Conservation (phyloP, 1,139 yeast species). For the Nadsonia commutata region DNA sequence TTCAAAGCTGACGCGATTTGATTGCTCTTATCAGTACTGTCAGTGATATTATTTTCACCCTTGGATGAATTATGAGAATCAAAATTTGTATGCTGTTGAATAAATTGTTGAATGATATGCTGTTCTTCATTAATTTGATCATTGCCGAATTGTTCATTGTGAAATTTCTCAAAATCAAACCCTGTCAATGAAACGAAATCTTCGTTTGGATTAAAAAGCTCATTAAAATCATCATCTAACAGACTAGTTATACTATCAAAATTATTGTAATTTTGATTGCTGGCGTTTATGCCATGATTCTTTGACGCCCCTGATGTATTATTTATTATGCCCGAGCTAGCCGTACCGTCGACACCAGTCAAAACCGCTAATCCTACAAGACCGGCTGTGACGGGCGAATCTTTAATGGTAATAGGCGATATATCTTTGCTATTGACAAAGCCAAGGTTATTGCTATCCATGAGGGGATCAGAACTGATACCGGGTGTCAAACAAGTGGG, state of each 20-base stretch:
- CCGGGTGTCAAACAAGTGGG: neutral
- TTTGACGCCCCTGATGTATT: neutral
- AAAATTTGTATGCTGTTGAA: neutral
- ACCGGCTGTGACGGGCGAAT: neutral
- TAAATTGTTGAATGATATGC: constrained; percentile 1
- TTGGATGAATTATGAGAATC: constrained; percentile 2
- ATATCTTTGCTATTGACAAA: neutral
- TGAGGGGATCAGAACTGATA: neutral
- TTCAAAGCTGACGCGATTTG: neutral
- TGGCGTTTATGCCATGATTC: neutral
- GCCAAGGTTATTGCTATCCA: neutral
- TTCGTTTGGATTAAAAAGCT: neutral
- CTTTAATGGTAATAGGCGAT: neutral
- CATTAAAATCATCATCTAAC: neutral
- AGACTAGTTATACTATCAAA: neutral
- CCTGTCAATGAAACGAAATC: neutral
- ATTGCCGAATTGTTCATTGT: neutral
- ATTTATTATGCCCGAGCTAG: neutral
- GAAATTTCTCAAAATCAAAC: neutral
- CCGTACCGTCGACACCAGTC: neutral
- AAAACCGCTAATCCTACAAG: neutral
- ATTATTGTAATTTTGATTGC: neutral
- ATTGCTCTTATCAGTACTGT: neutral
- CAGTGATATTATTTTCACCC: neutral
- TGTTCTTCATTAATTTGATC: neutral